Conservation (phyloP, 331 rosid species). For the Saraca asoca region DNA sequence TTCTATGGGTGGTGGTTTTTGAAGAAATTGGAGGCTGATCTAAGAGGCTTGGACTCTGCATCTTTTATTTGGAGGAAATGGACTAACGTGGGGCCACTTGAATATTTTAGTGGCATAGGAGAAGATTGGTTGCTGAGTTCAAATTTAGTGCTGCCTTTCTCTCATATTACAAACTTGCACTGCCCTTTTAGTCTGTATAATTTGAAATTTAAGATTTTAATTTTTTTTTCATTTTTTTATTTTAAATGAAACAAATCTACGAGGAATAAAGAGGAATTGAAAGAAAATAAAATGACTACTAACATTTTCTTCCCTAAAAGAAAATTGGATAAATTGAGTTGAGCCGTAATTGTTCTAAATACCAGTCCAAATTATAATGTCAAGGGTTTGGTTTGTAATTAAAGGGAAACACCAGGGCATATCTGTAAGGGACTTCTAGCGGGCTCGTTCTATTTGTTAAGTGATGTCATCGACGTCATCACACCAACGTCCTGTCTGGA, state of each 20-base stretch:
- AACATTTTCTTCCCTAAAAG: too few species aligned
- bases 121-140: conserved; percentile 13
- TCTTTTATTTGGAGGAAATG: conserved; percentile 33
- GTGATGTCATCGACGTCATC: conserved; percentile 28
- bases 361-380: too few species aligned
- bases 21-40: conserved; percentile 30
- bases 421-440: not conserved
- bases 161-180: conserved; percentile 33
- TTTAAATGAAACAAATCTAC: too few species aligned
- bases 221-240: too few species aligned
- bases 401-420: conserved; percentile 23
- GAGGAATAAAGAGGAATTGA: too few species aligned
- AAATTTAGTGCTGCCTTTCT: conserved; percentile 11
- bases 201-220: too few species aligned
- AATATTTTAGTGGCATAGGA: conserved; percentile 18
- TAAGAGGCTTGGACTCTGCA: conserved; percentile 20
- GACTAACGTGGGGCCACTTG: conserved; percentile 32
- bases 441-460: not conserved
- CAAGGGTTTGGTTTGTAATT: conserved; percentile 27
- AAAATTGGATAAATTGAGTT: too few species aligned
- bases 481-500: not conserved
- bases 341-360: too few species aligned
- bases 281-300: too few species aligned
- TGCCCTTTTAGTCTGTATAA: not conserved
- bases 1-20: not conserved